Evolutionary conservation across 2,329 filamentous ascomycete species (phyloP).

Genomic region (Ophiostoma populinum): DNA sequence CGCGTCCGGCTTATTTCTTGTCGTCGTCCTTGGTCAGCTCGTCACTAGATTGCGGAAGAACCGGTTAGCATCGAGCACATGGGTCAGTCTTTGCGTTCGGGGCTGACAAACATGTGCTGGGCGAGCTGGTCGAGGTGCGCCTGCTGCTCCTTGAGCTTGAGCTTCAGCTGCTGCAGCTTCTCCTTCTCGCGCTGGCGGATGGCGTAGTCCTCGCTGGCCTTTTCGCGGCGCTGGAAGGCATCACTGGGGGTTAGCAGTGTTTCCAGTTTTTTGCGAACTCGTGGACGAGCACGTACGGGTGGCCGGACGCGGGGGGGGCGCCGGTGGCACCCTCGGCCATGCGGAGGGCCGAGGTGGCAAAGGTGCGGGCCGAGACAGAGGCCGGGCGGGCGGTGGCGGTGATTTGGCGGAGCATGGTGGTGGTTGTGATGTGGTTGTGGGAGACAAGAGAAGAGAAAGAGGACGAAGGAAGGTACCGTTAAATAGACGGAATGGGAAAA

Average conservation of each 20-base stretch:
- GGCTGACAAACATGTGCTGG: constrained; percentile 57
- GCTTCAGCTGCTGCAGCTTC: constrained; percentile 66
- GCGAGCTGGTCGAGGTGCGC: constrained; percentile 71
- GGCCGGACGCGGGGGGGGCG: constrained; percentile 33
- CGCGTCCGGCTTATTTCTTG: neutral
- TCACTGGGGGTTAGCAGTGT: constrained; percentile 38
- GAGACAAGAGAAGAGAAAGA: neutral
- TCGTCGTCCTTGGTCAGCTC: constrained; percentile 2
- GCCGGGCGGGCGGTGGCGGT: constrained; percentile 36
- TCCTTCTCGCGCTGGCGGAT: constrained; percentile 78
- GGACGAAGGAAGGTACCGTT: neutral
- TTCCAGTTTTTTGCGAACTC: neutral
- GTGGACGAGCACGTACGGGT: constrained; percentile 26
- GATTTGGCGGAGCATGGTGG: constrained; percentile 48
- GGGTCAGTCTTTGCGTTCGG: neutral
- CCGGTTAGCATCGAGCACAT: constrained; percentile 1
- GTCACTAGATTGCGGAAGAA: neutral
- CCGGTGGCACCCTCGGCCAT: constrained; percentile 59
- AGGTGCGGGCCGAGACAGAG: constrained; percentile 34
- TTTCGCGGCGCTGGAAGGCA: constrained; percentile 81
- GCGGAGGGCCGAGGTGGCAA: constrained; percentile 43
- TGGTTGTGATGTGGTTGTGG: neutral
- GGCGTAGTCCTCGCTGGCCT: constrained; percentile 68
- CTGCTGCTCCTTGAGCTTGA: constrained; percentile 60
- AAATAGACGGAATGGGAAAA: constrained; percentile 4